phyloP scores from a whole-genome alignment of 768 basidiomycete genomes.

The Cyclocybe aegerita region DNA sequence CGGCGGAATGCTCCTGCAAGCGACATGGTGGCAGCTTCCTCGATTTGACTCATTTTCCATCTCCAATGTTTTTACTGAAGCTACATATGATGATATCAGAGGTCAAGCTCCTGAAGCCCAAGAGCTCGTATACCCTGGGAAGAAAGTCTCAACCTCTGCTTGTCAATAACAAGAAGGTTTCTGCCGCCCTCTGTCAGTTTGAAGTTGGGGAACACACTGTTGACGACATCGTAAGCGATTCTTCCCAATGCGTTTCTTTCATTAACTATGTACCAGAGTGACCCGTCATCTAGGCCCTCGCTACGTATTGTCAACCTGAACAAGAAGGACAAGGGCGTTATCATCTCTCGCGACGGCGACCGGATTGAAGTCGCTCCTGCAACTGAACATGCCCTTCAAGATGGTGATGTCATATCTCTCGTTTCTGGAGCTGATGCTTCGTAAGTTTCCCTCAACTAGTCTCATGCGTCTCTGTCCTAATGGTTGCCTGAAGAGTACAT shows the following conservation, averaged over 20 bases:
- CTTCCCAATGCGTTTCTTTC: background rate
- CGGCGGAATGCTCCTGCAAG: no score
- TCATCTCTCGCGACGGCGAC: slow-evolving; percentile 37
- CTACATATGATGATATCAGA: slow-evolving; percentile 21
- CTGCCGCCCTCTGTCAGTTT: slow-evolving; percentile 59
- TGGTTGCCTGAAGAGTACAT: slow-evolving; percentile 34
- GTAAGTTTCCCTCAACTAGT: slow-evolving; percentile 35
- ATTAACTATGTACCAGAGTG: slow-evolving; percentile 33
- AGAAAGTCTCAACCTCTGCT: slow-evolving; percentile 52
- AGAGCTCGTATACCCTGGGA: slow-evolving; percentile 52
- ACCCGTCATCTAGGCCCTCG: slow-evolving; percentile 48
- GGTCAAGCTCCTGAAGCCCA: slow-evolving; percentile 62
- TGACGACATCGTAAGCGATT: slow-evolving; percentile 55
- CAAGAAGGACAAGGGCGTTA: slow-evolving; percentile 45
- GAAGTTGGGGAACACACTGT: slow-evolving; percentile 49
- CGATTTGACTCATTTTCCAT: background rate
- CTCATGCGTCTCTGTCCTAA: background rate
- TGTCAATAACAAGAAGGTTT: slow-evolving; percentile 64
- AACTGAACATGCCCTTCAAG: slow-evolving; percentile 42
- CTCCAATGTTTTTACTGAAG: background rate
- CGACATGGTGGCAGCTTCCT: background rate
- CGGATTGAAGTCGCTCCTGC: slow-evolving; percentile 13
- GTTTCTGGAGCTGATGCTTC: slow-evolving; percentile 38
- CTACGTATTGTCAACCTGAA: slow-evolving; percentile 49
- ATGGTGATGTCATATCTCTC: slow-evolving; percentile 54